Base-by-base conservation (phyloP, 176 grass and related monocot genomes). In the Oryza officinalis region DNA sequence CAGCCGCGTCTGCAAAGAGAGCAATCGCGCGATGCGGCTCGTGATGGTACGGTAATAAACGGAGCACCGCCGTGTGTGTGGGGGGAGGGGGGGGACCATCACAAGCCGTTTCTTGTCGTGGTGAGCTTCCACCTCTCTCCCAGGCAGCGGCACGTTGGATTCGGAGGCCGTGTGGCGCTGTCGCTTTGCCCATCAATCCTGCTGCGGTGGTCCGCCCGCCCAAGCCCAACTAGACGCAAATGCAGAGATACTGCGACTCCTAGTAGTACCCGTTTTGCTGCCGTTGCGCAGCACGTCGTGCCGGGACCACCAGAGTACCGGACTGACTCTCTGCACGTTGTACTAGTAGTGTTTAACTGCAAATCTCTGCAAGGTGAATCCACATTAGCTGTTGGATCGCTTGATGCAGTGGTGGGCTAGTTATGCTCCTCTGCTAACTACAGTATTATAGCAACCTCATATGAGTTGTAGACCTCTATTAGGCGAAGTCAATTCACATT, bases 401-500 rank as follows among this genome's bases (percentile, higher is more conserved):
- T 1, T 32, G 41, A 31, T 18, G 70, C 6, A 28, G 4, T 54
- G 17, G 49, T 20, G 49, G 49, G 49, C 49, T 8, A 5, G 13
- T 44, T 9, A 3, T 17, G n/a, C 28, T 30, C 20, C 27, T 2
- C 8, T 27, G 71, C 43, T 27, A 17, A 50, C 14, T 14, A 45
- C 2, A 45, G 43, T 3, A 15, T 13, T 47, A 15, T 26, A 4
- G 61, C 4, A 25, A 4, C 17, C 37, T 27, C 12, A 41, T 30
- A 2, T 43, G 30, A 78, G 31, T 8, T 32, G 33, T 35, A 13
- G 2, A 23, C 44, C 67, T 32, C 43, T 40, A n/a, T 54, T 15
- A 66, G 5, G 66, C 74, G 26, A 78, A 44, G 81, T 46, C 81
- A 80, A 79, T 59, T 31, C 71, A 13, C 72, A 28, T 65, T 63